A percentile compares a stretch with the other conserved stretches of the same genome.
Evolutionary conservation across 306 rosid species (phyloP).

Genomic region (Corylus americana): DNA sequence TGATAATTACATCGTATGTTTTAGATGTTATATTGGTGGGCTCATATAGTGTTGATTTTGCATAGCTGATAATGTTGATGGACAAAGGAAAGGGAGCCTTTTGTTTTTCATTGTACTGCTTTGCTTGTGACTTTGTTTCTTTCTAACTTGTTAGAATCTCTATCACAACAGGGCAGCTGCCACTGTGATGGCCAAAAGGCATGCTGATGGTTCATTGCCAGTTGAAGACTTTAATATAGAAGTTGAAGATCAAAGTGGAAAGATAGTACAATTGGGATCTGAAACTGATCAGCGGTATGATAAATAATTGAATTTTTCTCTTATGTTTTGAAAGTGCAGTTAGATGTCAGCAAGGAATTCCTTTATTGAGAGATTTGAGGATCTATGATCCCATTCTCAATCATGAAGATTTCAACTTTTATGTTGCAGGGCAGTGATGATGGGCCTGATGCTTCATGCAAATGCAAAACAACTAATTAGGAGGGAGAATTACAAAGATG

Average conservation of each 20-base stretch:
- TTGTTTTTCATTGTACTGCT: not conserved
- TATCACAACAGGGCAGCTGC: constrained; percentile 65
- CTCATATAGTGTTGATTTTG: not conserved
- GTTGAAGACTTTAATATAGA: constrained; percentile 77
- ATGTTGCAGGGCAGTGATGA: constrained; percentile 83
- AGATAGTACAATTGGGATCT: constrained; percentile 68
- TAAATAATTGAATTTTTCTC: constrained; percentile 1
- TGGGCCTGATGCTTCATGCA: constrained; percentile 94
- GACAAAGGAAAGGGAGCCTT: not conserved
- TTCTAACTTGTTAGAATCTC: constrained; percentile 27
- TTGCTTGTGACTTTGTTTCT: constrained; percentile 5
- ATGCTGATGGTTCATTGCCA: constrained; percentile 75
- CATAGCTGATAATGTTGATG: not conserved
- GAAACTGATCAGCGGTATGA: constrained; percentile 82
- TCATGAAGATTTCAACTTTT: constrained; percentile 26
- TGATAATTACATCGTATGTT: not conserved
- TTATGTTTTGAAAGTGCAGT: constrained; percentile 9
- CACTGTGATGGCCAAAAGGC: constrained; percentile 63
- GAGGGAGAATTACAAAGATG: constrained; percentile 65
- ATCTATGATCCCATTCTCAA: constrained; percentile 23
- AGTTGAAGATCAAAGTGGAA: constrained; percentile 90
- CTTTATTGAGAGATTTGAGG: constrained; percentile 6
- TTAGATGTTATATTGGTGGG: not conserved
- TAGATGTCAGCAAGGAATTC: constrained; percentile 12
- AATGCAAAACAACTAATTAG: constrained; percentile 68